A percentile compares a stretch with the other conserved stretches of the same genome.
phyloP scores from a whole-genome alignment of 257 asterid genomes.

The Fraxinus excelsior region DNA sequence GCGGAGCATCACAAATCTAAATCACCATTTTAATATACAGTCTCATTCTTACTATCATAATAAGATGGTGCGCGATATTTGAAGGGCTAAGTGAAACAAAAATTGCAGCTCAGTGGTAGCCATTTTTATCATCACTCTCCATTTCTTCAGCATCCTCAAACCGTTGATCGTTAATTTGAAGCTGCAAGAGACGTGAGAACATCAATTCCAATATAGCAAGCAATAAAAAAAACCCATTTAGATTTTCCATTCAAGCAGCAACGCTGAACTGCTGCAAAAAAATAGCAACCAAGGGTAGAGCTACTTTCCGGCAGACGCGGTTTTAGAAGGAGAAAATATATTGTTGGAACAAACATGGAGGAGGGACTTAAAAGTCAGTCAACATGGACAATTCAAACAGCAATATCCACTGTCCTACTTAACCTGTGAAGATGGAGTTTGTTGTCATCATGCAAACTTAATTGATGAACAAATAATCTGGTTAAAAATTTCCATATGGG shows the following conservation, averaged over 20 bases:
- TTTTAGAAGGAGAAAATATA: neutral
- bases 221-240: neutral
- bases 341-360: neutral
- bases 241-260: neutral
- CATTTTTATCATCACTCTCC: conserved; percentile 54
- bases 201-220: conserved; percentile 4
- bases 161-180: conserved; percentile 78
- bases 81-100: conserved; percentile 6
- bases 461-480: neutral
- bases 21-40: conserved; percentile 23
- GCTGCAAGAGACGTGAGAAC: conserved; percentile 48
- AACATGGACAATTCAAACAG: too few relatives aligned
- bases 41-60: conserved; percentile 18
- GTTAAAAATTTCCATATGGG: neutral
- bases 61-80: neutral
- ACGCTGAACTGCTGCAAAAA: too few relatives aligned
- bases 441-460: neutral
- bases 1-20: neutral
- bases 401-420: neutral
- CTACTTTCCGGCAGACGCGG: neutral
- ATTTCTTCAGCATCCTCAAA: conserved; percentile 94
- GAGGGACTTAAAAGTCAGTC: neutral
- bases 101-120: conserved; percentile 30
- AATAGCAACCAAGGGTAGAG: neutral
- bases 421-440: neutral